Base-by-base conservation (phyloP, 306 rosid species). In the Inga oerstediana region DNA sequence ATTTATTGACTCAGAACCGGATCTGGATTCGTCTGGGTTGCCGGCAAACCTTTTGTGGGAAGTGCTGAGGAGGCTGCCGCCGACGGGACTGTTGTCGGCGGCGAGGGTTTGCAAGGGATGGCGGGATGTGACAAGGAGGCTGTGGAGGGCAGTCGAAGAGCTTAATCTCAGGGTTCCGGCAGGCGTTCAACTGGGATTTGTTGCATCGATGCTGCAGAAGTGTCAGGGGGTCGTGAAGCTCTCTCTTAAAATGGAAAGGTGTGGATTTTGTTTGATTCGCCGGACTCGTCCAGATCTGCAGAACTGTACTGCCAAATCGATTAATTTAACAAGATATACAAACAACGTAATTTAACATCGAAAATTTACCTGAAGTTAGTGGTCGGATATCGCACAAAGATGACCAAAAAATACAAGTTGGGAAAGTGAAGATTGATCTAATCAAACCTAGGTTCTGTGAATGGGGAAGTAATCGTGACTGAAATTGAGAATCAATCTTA, bases 131-230 rank as follows among this genome's bases (percentile, higher is more conserved):
- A 75, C 94, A 0, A 85, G 75, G 88, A 90, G 85, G 84, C 37
- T 97, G 34, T 97, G 99, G 99, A 89, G 62, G 75, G 97, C 97
- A 46, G 90, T 97, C 65, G 97, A 94, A 85, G 91, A 84, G 72
- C 90, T 97, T 65, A 91, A 81, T 62, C 90, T 97, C 71, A 87
- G 90, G 92, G 93, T 94, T 86, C 99, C 98, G 7, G 52, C 78
- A 14, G 84, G 83, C 30, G 93, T 94, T 85, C 95, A 85, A 68
- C 86, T 97, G 4, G 97, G 97, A n/a, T 89, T 90, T 70, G 94
- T 92, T 20, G 92, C 90, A 78, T 90, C 92, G 71, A 82, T 93
- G 82, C 51, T 93, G 91, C 94, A 89, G 81, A 93, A 91, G 82
- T 93, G 95, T 75, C 88, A 90, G 2, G 84, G 88, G 22, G 89